Base-by-base conservation (phyloP, 1,284 basidiomycete genomes). In the Irpex rosettiformis region DNA sequence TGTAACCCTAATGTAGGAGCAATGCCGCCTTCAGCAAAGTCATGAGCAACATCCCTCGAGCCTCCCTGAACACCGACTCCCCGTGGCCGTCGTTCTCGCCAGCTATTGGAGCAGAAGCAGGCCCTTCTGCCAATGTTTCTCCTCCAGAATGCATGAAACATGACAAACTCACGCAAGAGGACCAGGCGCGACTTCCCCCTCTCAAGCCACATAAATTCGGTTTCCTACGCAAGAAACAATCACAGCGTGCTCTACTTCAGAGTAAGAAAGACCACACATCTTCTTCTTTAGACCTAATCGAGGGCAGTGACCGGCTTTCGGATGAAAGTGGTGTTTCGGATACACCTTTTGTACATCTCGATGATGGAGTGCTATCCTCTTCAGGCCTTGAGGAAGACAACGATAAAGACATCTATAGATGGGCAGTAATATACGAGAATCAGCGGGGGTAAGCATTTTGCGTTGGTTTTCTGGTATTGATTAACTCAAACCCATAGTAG, bases 381-480 rank as follows among this genome's bases (percentile, higher is more conserved):
- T 37, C 25, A n/a, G 61, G 53, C 29, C 62, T 65, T 24, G 66
- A 67, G 37, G 68, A 72, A 52, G 67, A 74, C 51, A 69, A 75
- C 30, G 68, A 76, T 60, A 68, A 73, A 49, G 83, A 85, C 65
- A 71, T 79, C 6, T 92, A 88, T 67, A 77, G 80, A 68, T 93
- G 91, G 91, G 89, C 86, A 6, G 70, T 88, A 13, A 66, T 92
- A n/a, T 83, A 84, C 62, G 84, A 92, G 71, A 91, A 93, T 67
- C 90, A 93, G 70, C 76, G 90, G 69, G 90, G 90, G 89, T 75
- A 51, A 21, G 55, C 43, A 43, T 3, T 8, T 8, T 37, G 10
- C 16, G 4, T 27, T 30, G 54, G 18, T 52, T 21, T 57, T n/a
- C 49, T 54, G 21, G 16, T 40, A 45, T 57, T 47, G 27, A 33